These are phyloP conservation scores for Podospora comata DNA, from an alignment of 495 filamentous ascomycete species.

Conservation along the genomic window DNA sequence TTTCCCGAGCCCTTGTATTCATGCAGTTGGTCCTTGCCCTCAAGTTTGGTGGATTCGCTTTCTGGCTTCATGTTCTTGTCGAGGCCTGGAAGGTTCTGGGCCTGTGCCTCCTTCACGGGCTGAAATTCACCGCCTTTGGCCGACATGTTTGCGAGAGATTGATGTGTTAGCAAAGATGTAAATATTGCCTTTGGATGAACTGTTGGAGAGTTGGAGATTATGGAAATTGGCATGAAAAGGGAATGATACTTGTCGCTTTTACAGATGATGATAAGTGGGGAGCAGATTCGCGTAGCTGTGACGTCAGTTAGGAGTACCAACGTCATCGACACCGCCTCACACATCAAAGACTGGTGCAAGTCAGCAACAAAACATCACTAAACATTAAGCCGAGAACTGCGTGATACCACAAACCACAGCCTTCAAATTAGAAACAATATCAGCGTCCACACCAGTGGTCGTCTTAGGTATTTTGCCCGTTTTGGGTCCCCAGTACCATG, in stretches of 20 bases:
- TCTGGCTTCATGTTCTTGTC: constrained; percentile 28
- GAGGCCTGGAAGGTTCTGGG: constrained; percentile 17
- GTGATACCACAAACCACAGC: too few species aligned
- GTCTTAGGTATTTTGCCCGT: too few species aligned
- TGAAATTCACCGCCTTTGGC: constrained; percentile 7
- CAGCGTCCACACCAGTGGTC: too few species aligned
- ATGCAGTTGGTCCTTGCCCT: constrained; percentile 19
- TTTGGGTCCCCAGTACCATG: too few species aligned
- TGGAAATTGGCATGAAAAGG: background rate
- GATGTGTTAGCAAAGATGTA: too few species aligned
- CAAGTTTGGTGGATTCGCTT: constrained; percentile 30
- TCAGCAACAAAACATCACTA: too few species aligned
- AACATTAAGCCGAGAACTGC: too few species aligned
- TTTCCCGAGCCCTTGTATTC: constrained; percentile 42
- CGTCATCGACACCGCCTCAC: too few species aligned
- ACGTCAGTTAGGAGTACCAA: background rate
- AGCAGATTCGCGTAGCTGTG: background rate
- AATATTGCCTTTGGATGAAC: background rate
- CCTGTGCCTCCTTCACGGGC: constrained; percentile 14
- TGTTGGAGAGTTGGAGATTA: background rate
- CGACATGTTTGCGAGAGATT: background rate
- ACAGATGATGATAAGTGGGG: background rate
- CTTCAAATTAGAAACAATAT: too few species aligned
- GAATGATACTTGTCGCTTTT: background rate
- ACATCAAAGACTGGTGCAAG: too few species aligned